Percentiles rank a stretch among this genome's conserved stretches.
Conservation (phyloP, 1,284 basidiomycete genomes). For the Phellopilus nigrolimitatus region DNA sequence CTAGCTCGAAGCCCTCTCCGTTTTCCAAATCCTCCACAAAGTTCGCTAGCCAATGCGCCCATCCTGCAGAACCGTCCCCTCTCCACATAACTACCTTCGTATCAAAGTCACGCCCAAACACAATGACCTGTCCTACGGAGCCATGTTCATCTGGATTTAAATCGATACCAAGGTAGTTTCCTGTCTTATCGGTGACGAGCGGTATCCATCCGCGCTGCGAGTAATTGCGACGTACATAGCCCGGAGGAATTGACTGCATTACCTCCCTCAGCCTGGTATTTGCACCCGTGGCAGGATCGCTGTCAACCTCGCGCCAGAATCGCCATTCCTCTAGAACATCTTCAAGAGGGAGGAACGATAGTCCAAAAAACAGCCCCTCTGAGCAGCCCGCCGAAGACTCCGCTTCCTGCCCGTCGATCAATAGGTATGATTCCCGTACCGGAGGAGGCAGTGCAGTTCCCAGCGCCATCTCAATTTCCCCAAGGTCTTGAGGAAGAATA, state of each 20-base stretch:
- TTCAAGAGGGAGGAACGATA: constrained; percentile 81
- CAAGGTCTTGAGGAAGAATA: constrained; percentile 69
- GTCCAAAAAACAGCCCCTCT: constrained; percentile 87
- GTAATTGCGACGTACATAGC: constrained; percentile 90
- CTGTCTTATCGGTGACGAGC: constrained; percentile 87
- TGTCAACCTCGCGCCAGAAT: constrained; percentile 90
- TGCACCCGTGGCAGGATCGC: constrained; percentile 74
- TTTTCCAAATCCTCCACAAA: constrained; percentile 93
- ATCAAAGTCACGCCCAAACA: constrained; percentile 97
- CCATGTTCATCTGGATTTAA: constrained; percentile 82
- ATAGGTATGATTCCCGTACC: constrained; percentile 80
- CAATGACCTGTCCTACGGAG: constrained; percentile 87
- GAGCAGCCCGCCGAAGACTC: constrained; percentile 79
- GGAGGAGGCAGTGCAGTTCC: constrained; percentile 75
- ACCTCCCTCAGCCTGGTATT: constrained; percentile 65
- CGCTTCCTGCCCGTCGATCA: constrained; percentile 83
- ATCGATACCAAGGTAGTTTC: constrained; percentile 97
- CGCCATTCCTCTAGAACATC: constrained; percentile 90
- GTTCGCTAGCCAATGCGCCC: constrained; percentile 91
- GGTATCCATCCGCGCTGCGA: constrained; percentile 96
- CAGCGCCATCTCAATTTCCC: constrained; percentile 75
- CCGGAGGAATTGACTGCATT: constrained; percentile 88
- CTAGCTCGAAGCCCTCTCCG: constrained; percentile 83
- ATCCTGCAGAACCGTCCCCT: constrained; percentile 87
- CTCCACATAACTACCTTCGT: constrained; percentile 93